Conservation (phyloP, 257 asterid species). For the Asclepias syriaca region DNA sequence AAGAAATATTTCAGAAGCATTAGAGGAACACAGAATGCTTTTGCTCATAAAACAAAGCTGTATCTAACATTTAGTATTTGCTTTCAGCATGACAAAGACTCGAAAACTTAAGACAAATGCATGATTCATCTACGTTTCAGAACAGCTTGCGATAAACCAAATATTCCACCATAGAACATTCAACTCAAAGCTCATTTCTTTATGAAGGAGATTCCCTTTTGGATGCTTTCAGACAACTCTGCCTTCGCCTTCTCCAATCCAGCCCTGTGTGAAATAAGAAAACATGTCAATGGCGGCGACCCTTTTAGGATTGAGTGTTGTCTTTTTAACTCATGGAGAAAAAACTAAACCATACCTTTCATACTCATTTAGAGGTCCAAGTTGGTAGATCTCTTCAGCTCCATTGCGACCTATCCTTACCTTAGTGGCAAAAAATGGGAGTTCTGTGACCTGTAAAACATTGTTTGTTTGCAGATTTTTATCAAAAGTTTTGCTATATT, state of each 20-base stretch:
- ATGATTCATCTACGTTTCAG: neutral
- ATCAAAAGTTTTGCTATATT: neutral
- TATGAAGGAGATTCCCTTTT: constrained; percentile 76
- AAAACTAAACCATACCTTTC: constrained; percentile 50
- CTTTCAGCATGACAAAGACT: neutral
- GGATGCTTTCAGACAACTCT: constrained; percentile 65
- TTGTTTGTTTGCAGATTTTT: neutral
- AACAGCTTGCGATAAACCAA: neutral
- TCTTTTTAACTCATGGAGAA: neutral
- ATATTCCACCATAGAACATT: neutral
- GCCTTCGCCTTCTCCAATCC: constrained; percentile 83
- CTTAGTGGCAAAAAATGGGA: constrained; percentile 72
- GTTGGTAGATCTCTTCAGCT: constrained; percentile 77
- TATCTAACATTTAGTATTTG: neutral
- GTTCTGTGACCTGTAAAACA: constrained; percentile 64
- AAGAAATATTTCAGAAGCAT: neutral
- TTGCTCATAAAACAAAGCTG: neutral
- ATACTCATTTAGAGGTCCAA: constrained; percentile 71
- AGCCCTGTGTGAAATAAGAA: constrained; percentile 30
- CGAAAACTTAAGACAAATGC: neutral
- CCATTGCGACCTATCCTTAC: constrained; percentile 73
- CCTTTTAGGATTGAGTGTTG: neutral
- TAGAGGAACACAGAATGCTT: neutral
- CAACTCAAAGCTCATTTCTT: constrained; percentile 35
- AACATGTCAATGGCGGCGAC: neutral